phyloP scores from a whole-genome alignment of 2,329 filamentous ascomycete genomes.

The Fusarium mundagurra region DNA sequence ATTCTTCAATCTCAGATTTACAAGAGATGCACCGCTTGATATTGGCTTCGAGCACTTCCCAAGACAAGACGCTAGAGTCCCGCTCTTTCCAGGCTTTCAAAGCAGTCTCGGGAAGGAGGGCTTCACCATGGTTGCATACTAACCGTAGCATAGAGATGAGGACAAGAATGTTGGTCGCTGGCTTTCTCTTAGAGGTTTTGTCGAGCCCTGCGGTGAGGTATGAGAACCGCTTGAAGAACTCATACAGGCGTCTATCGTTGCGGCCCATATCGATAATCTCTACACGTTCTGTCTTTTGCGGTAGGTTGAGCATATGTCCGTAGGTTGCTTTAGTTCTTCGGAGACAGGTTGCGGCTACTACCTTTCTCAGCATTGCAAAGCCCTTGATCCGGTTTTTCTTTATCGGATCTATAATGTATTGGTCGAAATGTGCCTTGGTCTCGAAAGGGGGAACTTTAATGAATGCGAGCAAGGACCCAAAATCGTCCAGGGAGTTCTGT shows the following conservation, averaged over 20 bases:
- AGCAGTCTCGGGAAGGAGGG: background rate
- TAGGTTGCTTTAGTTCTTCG: background rate
- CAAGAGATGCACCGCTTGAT: background rate
- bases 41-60: background rate
- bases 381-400: background rate
- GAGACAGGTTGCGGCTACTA: background rate
- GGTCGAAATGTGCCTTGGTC: background rate
- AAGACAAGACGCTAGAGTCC: background rate
- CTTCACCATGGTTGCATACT: slow-evolving; percentile 11
- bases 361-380: background rate
- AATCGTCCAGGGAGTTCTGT: slow-evolving; percentile 1
- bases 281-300: background rate
- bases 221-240: background rate
- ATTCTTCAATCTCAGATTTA: background rate
- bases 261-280: background rate
- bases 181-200: background rate
- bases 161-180: background rate
- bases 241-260: background rate
- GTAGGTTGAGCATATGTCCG: background rate
- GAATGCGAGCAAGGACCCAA: background rate
- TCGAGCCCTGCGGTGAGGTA: background rate
- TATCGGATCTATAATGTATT: background rate
- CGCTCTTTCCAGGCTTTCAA: background rate
- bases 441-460: background rate
- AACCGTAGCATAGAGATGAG: background rate